Conservation (phyloP, 768 basidiomycete genomes). For the Russula sp. region DNA sequence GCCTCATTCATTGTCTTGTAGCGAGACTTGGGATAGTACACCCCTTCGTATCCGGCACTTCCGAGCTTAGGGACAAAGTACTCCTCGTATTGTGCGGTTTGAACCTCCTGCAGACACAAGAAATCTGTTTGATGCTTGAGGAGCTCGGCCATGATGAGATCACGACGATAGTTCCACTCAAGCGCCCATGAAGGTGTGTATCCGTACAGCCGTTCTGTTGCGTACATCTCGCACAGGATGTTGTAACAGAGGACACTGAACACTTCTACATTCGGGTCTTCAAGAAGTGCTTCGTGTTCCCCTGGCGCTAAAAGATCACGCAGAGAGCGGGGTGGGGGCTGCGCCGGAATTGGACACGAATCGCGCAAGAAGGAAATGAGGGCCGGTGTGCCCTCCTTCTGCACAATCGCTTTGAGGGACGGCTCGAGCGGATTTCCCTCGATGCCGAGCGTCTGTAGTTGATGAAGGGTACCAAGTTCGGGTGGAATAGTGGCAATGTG, state of each 20-base stretch:
- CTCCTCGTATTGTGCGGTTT: slow-evolving; percentile 87
- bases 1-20: slow-evolving; percentile 89
- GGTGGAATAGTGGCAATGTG: slow-evolving; percentile 78
- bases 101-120: slow-evolving; percentile 93
- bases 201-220: slow-evolving; percentile 85
- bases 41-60: slow-evolving; percentile 81
- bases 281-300: slow-evolving; percentile 56
- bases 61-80: slow-evolving; percentile 76
- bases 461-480: slow-evolving; percentile 87
- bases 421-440: slow-evolving; percentile 96
- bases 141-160: slow-evolving; percentile 81
- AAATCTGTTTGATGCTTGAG: slow-evolving; percentile 81
- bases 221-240: slow-evolving; percentile 88
- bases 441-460: slow-evolving; percentile 88
- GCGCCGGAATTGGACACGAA: slow-evolving; percentile 74
- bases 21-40: slow-evolving; percentile 88
- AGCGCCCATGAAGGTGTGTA: slow-evolving; percentile 98
- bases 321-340: slow-evolving; percentile 82
- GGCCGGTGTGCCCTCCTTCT: slow-evolving; percentile 91
- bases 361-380: slow-evolving; percentile 92
- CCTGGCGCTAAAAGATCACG: slow-evolving; percentile 55
- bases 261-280: slow-evolving; percentile 69
- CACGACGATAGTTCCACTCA: slow-evolving; percentile 91
- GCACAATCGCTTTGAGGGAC: slow-evolving; percentile 71
- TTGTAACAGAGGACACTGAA: slow-evolving; percentile 89